A percentile compares a stretch with the other conserved stretches of the same genome.
phyloP scores from a whole-genome alignment of 2,329 filamentous ascomycete species.

The Alternaria burnsii region DNA sequence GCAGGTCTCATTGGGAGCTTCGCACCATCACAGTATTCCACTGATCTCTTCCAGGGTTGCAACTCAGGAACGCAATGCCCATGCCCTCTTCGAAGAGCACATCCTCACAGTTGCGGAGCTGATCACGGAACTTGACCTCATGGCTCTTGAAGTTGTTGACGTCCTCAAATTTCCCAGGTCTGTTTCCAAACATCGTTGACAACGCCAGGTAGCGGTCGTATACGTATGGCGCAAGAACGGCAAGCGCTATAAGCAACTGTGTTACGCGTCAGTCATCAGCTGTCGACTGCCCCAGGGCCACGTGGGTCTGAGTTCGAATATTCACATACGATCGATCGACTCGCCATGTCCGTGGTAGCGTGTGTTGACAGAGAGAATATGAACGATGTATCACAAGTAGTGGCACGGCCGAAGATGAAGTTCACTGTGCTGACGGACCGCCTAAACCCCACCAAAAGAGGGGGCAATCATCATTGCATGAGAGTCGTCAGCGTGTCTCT shows the following conservation, averaged over 20 bases:
- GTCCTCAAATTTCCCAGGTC: conserved; percentile 29
- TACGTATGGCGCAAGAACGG: conserved; percentile 31
- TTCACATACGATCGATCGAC: conserved; percentile 6
- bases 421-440: neutral
- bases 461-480: neutral
- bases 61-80: conserved; percentile 54
- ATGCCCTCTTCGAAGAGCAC: conserved; percentile 48
- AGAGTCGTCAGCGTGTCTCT: neutral
- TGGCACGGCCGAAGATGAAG: neutral
- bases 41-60: conserved; percentile 53
- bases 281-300: neutral
- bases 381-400: neutral
- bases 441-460: conserved; percentile 2
- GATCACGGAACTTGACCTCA: conserved; percentile 47
- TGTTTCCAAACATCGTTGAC: conserved; percentile 29
- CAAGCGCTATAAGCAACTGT: conserved; percentile 24
- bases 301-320: neutral
- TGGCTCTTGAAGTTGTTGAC: conserved; percentile 36
- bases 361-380: neutral
- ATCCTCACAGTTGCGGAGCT: conserved; percentile 57
- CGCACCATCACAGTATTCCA: conserved; percentile 59
- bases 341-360: conserved; percentile 3
- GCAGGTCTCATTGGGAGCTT: neutral
- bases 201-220: conserved; percentile 39
- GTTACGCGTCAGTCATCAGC: neutral